Evolutionary conservation across 106 monocot genomes (phyloP).

Genomic region (Dendrobium catenatum): DNA sequence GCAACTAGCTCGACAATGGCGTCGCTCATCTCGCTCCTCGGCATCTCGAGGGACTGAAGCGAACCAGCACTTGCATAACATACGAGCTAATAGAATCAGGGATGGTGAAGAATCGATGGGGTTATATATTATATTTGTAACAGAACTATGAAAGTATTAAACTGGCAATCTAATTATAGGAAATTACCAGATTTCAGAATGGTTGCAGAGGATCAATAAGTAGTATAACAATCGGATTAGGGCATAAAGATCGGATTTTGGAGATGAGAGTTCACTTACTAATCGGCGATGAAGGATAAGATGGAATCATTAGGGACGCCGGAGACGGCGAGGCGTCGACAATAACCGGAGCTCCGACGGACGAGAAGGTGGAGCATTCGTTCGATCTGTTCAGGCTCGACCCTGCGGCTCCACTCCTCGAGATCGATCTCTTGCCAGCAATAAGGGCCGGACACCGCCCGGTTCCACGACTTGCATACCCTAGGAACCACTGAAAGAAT

Average conservation of each 20-base stretch:
- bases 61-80: constrained; percentile 54
- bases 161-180: background rate
- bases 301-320: constrained; percentile 34
- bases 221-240: background rate
- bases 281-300: constrained; percentile 47
- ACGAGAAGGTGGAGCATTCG: constrained; percentile 43
- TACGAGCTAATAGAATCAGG: constrained; percentile 1
- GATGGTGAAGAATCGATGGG: background rate
- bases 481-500: constrained; percentile 69
- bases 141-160: background rate
- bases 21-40: constrained; percentile 76
- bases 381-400: constrained; percentile 33
- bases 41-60: constrained; percentile 61
- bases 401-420: constrained; percentile 47
- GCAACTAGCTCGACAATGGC: constrained; percentile 62
- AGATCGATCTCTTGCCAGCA: constrained; percentile 68
- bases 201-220: background rate
- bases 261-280: constrained; percentile 29
- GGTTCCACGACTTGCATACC: constrained; percentile 60
- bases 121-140: background rate
- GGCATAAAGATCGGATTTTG: background rate
- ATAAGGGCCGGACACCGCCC: constrained; percentile 45
- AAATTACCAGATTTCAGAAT: background rate
- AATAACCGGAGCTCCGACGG: constrained; percentile 37
- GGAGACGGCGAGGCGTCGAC: constrained; percentile 31